phyloP scores from a whole-genome alignment of 371 early-diverging fungal genomes.

The Actinomucor elegans region DNA sequence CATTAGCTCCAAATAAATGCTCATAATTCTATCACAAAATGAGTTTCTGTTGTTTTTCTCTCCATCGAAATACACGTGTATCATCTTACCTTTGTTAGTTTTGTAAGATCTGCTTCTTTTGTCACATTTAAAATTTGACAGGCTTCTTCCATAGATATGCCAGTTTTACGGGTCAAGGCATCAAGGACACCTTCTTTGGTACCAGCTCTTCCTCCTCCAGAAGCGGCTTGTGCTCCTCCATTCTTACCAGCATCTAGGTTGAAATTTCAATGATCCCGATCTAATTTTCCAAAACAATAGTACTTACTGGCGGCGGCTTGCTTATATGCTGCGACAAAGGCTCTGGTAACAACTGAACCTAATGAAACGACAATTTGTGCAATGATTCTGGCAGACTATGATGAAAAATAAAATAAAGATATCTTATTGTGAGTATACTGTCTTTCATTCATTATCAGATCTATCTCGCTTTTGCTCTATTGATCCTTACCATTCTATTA shows the following conservation, averaged over 20 bases:
- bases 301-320: slow-evolving; percentile 89
- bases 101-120: slow-evolving; percentile 69
- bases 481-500: background rate
- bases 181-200: slow-evolving; percentile 64
- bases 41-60: background rate
- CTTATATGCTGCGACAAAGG: slow-evolving; percentile 92
- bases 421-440: no score
- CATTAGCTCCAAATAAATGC: slow-evolving; percentile 88
- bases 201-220: slow-evolving; percentile 27
- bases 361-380: slow-evolving; percentile 88
- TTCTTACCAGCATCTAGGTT: slow-evolving; percentile 61
- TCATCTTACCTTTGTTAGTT: slow-evolving; percentile 63
- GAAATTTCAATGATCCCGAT: background rate
- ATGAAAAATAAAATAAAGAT: background rate
- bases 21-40: slow-evolving; percentile 70
- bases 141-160: slow-evolving; percentile 92
- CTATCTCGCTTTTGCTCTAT: no score
- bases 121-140: slow-evolving; percentile 89
- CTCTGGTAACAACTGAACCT: slow-evolving; percentile 85
- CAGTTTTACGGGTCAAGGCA: slow-evolving; percentile 78
- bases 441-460: no score
- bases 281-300: background rate
- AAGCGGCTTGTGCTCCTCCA: slow-evolving; percentile 59
- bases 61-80: background rate
- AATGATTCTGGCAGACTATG: slow-evolving; percentile 68